Base-by-base conservation (phyloP, 148 eudicot species). In the Rhododendron ferrugineum region DNA sequence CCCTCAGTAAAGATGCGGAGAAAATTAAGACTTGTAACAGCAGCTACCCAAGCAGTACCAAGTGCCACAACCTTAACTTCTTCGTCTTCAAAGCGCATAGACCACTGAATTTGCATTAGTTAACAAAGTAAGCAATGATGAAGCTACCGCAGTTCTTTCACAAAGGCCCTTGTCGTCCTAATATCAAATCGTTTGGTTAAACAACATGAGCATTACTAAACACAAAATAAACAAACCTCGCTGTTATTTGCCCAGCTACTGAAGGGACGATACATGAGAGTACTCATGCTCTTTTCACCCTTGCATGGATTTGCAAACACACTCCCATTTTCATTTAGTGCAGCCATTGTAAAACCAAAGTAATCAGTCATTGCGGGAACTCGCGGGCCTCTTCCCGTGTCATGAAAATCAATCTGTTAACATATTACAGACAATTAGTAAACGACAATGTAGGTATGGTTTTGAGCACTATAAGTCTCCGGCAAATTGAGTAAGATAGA, bases 341-440 rank as follows among this genome's bases (percentile, higher is more conserved):
- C 91, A 88, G 99, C 99, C 99, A 97, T 94, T 30, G 99, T 93
- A 86, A 94, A 97, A 72, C 99, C 99, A 92, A 95, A 97, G 88
- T 95, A 93, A 81, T 97, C 99, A 28, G 98, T 95, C 99, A 95
- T 97, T 84, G 99, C 94, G 44, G 98, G 96, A 88, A 97, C 96
- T 86, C 98, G 95, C 42, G 98, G 94, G 56, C 98, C 98, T 91
- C 91, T 94, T 89, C 98, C 92, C 18, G 99, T 97, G 90, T 97
- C 99, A 89, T 97, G 99, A 91, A 97, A 97, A 89, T 97, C 99
- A 62, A 92, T 93, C 99, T 97, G 98, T 93, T 88, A 36, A 84
- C 74, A 81, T 42, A 68, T 49, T 81, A 83, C 84, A 66, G 40
- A 40, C 42, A 32, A 14, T 74, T 15, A 84, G 77, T 75, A 22